phyloP scores from a whole-genome alignment of 2,329 filamentous ascomycete genomes.

The Aspergillus latus region DNA sequence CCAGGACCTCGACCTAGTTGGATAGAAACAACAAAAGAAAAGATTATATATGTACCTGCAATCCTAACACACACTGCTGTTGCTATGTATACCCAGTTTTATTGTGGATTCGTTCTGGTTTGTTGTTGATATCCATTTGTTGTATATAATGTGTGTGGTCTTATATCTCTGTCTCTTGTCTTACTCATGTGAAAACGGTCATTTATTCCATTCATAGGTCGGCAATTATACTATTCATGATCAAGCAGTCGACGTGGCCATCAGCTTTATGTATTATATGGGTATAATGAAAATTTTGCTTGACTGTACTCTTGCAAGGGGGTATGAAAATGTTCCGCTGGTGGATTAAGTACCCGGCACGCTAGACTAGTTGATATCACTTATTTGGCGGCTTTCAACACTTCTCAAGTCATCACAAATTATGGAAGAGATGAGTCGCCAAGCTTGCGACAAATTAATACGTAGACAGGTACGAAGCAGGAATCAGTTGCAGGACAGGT shows the following conservation, averaged over 20 bases:
- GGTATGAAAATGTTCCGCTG: no score
- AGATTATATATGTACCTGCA: neutral
- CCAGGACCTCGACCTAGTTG: conserved; percentile 15
- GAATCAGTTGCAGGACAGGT: neutral
- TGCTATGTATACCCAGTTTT: neutral
- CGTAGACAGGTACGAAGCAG: neutral
- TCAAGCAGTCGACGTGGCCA: no score
- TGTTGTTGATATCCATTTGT: conserved; percentile 25
- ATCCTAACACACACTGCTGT: neutral
- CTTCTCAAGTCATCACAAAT: no score
- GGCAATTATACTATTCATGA: neutral
- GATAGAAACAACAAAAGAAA: neutral
- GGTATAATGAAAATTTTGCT: no score
- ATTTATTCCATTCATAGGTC: neutral
- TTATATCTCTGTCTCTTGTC: neutral
- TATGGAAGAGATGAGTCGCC: neutral
- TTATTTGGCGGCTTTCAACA: no score
- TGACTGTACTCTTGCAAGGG: no score
- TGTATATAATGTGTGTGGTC: neutral
- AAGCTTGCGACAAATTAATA: neutral
- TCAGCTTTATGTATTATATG: no score
- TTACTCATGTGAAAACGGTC: neutral
- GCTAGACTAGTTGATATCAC: no score
- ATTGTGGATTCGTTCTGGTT: neutral
- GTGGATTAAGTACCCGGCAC: no score